Percentiles rank a stretch among this genome's conserved stretches.
Conservation (phyloP, 176 grass and related monocot genomes). For the Eragrostis curvula region DNA sequence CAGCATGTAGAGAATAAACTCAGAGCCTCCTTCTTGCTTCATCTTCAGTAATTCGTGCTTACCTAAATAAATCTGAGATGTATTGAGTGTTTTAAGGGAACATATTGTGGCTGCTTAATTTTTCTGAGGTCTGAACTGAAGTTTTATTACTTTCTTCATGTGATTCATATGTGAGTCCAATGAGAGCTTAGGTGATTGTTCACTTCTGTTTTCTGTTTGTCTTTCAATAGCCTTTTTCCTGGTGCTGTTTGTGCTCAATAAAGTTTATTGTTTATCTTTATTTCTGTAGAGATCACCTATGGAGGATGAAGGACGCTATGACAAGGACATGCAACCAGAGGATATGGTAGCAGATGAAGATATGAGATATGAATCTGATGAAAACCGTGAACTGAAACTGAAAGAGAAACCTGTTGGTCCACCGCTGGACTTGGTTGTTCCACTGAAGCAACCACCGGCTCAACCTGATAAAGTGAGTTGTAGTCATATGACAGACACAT, state of each 20-base stretch:
- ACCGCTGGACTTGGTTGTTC: slow-evolving; percentile 76
- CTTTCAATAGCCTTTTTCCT: slow-evolving; percentile 7
- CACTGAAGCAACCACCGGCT: slow-evolving; percentile 62
- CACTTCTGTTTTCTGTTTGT: not conserved
- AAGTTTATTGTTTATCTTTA: not conserved
- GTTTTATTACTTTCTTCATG: slow-evolving; percentile 12
- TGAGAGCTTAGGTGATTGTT: slow-evolving; percentile 38
- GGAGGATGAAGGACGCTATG: slow-evolving; percentile 70
- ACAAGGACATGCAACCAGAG: slow-evolving; percentile 69
- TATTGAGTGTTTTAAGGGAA: slow-evolving; percentile 3
- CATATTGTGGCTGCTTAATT: not conserved
- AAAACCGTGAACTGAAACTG: slow-evolving; percentile 71
- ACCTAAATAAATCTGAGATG: slow-evolving; percentile 25
- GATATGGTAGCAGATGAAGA: slow-evolving; percentile 71
- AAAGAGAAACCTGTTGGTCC: slow-evolving; percentile 95
- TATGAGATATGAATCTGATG: slow-evolving; percentile 71
- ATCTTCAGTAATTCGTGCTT: not conserved
- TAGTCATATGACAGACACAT: not conserved
- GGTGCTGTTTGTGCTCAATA: slow-evolving; percentile 5
- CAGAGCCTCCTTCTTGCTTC: not conserved
- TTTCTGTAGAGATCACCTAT: slow-evolving; percentile 68
- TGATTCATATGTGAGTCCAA: slow-evolving; percentile 14
- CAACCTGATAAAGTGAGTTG: slow-evolving; percentile 74
- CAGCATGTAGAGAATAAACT: slow-evolving; percentile 3
- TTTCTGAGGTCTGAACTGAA: not conserved